Percentiles rank a stretch among this genome's conserved stretches.
Conservation (phyloP, 1,284 basidiomycete species). For the Tylopilus orsonianus region DNA sequence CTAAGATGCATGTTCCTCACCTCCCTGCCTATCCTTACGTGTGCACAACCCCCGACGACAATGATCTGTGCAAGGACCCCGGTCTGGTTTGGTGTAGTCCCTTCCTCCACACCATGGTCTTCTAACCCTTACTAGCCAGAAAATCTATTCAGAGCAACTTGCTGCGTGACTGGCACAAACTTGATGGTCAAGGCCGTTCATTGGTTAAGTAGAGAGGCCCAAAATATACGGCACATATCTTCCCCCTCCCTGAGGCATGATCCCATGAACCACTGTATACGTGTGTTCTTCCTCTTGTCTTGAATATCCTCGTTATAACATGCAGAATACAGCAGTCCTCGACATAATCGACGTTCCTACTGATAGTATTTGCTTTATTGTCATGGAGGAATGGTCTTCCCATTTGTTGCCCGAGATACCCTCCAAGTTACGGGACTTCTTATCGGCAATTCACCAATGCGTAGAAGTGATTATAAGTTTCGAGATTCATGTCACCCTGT, state of each 20-base stretch:
- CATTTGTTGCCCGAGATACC: constrained; percentile 53
- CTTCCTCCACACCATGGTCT: neutral
- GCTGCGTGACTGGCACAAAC: constrained; percentile 47
- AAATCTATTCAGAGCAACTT: constrained; percentile 66
- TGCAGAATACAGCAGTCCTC: constrained; percentile 50
- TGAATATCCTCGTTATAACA: constrained; percentile 5
- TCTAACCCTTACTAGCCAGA: constrained; percentile 49
- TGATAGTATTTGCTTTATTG: constrained; percentile 62
- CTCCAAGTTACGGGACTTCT: constrained; percentile 51
- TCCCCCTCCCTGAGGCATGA: constrained; percentile 50
- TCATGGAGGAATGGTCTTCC: constrained; percentile 79
- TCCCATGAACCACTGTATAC: constrained; percentile 73
- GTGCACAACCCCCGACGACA: constrained; percentile 44
- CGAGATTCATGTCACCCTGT: neutral
- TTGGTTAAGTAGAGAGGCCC: constrained; percentile 58
- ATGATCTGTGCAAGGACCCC: constrained; percentile 64
- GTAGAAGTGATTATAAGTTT: constrained; percentile 49
- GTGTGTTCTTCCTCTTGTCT: constrained; percentile 40
- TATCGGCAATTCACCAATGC: constrained; percentile 60
- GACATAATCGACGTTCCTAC: constrained; percentile 55
- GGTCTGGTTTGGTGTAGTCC: constrained; percentile 52
- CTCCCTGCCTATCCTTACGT: constrained; percentile 39
- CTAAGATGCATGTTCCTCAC: constrained; percentile 19
- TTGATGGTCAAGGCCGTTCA: constrained; percentile 70
- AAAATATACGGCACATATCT: constrained; percentile 54